phyloP scores from a whole-genome alignment of 1,284 basidiomycete species.

The Melampsora abietis-canadensis region DNA sequence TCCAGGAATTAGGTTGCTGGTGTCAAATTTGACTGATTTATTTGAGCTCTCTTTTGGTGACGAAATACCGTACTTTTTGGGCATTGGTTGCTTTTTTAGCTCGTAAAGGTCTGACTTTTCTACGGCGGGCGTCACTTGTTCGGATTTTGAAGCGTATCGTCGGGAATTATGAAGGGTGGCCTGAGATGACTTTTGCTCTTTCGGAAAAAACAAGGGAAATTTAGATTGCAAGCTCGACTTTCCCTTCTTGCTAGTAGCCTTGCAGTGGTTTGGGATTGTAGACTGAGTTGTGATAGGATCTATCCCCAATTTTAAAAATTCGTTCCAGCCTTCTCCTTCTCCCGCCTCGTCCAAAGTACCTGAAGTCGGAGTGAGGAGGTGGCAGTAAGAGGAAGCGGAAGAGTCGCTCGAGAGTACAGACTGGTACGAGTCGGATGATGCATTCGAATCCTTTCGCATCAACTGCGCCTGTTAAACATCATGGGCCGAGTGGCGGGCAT shows the following conservation, averaged over 20 bases:
- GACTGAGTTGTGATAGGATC: not conserved
- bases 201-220: not conserved
- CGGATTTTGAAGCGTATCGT: not conserved
- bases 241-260: not conserved
- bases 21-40: not conserved
- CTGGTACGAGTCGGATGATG: not conserved
- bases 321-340: conserved; percentile 3
- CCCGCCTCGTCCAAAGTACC: not conserved
- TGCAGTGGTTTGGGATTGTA: not conserved
- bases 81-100: not conserved
- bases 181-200: not conserved
- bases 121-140: not conserved
- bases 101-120: not conserved
- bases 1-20: not conserved
- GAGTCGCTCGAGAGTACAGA: not conserved
- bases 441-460: not conserved
- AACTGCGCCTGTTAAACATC: not conserved
- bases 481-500: too few relatives aligned
- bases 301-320: not conserved
- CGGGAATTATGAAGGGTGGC: not conserved
- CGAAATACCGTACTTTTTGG: not conserved
- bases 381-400: conserved; percentile 7
- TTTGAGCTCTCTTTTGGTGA: not conserved
- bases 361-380: not conserved
- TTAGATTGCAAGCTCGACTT: not conserved